Evolutionary conservation across 2,329 filamentous ascomycete species (phyloP).

Genomic region (Diaporthe ilicicola): DNA sequence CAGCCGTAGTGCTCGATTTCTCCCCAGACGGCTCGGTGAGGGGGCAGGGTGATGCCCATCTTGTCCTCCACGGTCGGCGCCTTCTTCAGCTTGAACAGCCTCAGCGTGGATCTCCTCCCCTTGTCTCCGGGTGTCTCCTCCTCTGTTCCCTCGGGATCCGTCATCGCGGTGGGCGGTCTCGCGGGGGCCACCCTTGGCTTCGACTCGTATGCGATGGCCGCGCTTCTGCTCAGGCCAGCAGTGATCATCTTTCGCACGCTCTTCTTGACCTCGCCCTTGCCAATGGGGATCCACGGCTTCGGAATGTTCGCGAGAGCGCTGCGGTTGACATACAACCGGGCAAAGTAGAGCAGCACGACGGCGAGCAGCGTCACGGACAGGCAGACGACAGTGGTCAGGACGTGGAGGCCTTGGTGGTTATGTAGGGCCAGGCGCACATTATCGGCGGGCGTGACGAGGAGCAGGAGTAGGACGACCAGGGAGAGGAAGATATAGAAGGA

Average conservation of each 20-base stretch:
- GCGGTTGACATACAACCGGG: conserved; percentile 87
- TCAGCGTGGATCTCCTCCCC: conserved; percentile 35
- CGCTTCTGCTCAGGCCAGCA: conserved; percentile 77
- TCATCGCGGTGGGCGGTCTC: conserved; percentile 35
- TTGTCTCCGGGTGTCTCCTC: conserved; percentile 14
- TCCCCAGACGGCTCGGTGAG: conserved; percentile 74
- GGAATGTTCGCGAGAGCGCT: conserved; percentile 84
- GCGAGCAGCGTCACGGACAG: conserved; percentile 78
- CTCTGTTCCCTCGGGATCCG: conserved; percentile 26
- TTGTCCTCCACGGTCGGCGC: conserved; percentile 48
- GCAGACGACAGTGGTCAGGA: conserved; percentile 80
- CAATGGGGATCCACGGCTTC: conserved; percentile 84
- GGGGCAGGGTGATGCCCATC: conserved; percentile 57
- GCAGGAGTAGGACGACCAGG: conserved; percentile 74
- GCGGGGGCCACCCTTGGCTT: conserved; percentile 66
- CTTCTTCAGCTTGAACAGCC: conserved; percentile 44
- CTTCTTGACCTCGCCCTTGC: conserved; percentile 82
- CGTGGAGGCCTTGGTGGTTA: conserved; percentile 76
- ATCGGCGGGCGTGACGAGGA: conserved; percentile 84
- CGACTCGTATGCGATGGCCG: conserved; percentile 81
- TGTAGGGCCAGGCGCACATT: conserved; percentile 79
- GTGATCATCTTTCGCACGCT: conserved; percentile 80
- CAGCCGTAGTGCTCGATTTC: conserved; percentile 87
- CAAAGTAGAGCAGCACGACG: conserved; percentile 79
- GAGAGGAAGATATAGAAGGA: conserved; percentile 80